These are phyloP conservation scores for Aspergillus fumigatiaffinis DNA, from an alignment of 2,329 filamentous ascomycete genomes.

Conservation along the genomic window DNA sequence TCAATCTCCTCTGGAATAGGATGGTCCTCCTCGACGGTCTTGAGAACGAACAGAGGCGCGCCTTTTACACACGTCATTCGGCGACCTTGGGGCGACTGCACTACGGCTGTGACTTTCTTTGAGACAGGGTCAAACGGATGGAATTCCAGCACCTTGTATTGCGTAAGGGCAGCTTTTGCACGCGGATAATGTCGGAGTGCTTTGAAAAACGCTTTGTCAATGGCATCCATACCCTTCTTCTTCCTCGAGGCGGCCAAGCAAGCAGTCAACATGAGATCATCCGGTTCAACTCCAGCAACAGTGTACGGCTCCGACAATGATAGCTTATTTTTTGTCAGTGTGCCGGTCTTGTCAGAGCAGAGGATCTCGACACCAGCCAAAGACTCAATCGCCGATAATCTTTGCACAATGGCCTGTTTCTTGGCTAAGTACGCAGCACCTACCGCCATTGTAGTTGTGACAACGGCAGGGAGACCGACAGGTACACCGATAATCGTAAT, in stretches of 20 bases:
- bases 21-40: conserved; percentile 82
- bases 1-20: conserved; percentile 72
- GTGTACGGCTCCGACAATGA: conserved; percentile 82
- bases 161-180: conserved; percentile 73
- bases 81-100: conserved; percentile 79
- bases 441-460: conserved; percentile 93
- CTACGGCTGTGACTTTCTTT: conserved; percentile 84
- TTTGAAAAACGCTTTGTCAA: conserved; percentile 93
- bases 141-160: conserved; percentile 83
- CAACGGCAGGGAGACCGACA: conserved; percentile 87
- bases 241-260: conserved; percentile 87
- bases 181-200: conserved; percentile 75
- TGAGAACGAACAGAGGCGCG: conserved; percentile 80
- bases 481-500: conserved; percentile 91
- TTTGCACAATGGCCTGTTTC: conserved; percentile 91
- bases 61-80: conserved; percentile 87
- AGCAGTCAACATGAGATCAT: conserved; percentile 89
- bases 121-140: conserved; percentile 87
- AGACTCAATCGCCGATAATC: conserved; percentile 86
- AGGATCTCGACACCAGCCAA: conserved; percentile 90
- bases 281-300: conserved; percentile 73
- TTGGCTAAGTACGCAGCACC: conserved; percentile 87
- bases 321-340: conserved; percentile 90
- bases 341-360: conserved; percentile 92
- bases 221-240: conserved; percentile 93